These are phyloP conservation scores for Acacia crassicarpa DNA, from an alignment of 306 rosid genomes.

Conservation along the genomic window DNA sequence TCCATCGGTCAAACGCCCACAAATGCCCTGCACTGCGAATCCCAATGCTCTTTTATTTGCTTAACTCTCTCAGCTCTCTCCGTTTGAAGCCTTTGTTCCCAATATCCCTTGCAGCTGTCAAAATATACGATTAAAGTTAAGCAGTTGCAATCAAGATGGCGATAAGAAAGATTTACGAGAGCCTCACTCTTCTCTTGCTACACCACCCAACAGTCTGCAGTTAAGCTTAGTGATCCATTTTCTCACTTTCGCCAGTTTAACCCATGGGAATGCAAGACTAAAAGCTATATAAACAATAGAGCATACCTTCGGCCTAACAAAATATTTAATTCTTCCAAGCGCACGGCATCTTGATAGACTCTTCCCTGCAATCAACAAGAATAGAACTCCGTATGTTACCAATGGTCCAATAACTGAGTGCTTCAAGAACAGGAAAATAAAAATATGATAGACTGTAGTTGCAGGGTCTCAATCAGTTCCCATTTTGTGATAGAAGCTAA, in stretches of 20 bases:
- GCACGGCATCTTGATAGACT: slow-evolving; percentile 68
- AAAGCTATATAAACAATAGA: background rate
- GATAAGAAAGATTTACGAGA: background rate
- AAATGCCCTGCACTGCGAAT: slow-evolving; percentile 55
- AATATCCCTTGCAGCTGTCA: slow-evolving; percentile 69
- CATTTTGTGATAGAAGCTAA: background rate
- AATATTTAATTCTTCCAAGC: slow-evolving; percentile 69
- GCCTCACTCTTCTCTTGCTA: slow-evolving; percentile 16
- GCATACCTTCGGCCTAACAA: slow-evolving; percentile 63
- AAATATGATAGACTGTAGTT: background rate
- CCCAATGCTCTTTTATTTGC: slow-evolving; percentile 87
- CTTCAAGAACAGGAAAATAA: background rate
- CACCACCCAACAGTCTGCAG: background rate
- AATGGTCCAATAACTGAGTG: background rate
- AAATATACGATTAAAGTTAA: background rate
- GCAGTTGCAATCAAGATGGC: background rate
- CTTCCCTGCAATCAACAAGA: slow-evolving; percentile 47
- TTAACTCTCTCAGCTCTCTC: slow-evolving; percentile 79
- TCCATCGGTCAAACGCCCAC: slow-evolving; percentile 46
- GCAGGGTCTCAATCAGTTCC: background rate
- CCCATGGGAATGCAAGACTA: background rate
- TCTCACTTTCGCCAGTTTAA: background rate
- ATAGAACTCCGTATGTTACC: background rate
- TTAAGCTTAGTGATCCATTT: background rate
- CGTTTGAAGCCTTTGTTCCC: slow-evolving; percentile 65